Base-by-base conservation (phyloP, 2,329 filamentous ascomycete species). In the Alternaria infectoria region DNA sequence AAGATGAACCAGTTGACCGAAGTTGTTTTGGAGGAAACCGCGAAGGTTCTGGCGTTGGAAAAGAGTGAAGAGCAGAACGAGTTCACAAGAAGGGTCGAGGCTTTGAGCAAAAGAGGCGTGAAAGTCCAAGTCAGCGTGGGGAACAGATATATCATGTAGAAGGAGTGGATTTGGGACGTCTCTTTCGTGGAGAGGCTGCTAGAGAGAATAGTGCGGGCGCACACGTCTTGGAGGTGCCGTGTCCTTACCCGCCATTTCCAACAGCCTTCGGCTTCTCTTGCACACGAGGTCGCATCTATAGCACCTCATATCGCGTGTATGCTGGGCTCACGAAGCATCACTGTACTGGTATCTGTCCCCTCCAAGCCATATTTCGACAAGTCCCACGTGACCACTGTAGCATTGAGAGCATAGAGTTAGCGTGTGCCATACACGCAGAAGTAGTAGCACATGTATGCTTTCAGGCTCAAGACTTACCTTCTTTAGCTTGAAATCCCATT, bases 311-410 rank as follows among this genome's bases (percentile, higher is more conserved):
- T 45, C 3, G 26, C 43, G 26, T 55, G 50, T 15, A 26, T 12
- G 13, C 30, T 19, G 17, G 69, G 68, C 17, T 72, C 67, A n/a
- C 77, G 69, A 17, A 78, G 69, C 77, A 79, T 78, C 10, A 67
- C 59, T 4, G 74, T 76, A 50, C 69, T 77, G 12, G 25, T 54
- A 11, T 79, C 75, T 7, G 52, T 64, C 2, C 77, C 77, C 46
- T 74, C 59, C 0, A 64, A 43, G 2, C 77, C 78, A 36, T 78
- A 79, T 32, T 75, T 74, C 0, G 56, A 52, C 32, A 78, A 21
- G 45, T 79, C 73, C 19, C 74, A 79, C 4, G 54, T 49, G 21
- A 67, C 59, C 12, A 72, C 70, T 43, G 19, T 17, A 40, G 36
- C 13, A 36, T 5, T 21, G 30, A 40, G 13, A 21, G 36, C 19